These are phyloP conservation scores for Solanum sitiens DNA, from an alignment of 257 asterid genomes.

Conservation along the genomic window DNA sequence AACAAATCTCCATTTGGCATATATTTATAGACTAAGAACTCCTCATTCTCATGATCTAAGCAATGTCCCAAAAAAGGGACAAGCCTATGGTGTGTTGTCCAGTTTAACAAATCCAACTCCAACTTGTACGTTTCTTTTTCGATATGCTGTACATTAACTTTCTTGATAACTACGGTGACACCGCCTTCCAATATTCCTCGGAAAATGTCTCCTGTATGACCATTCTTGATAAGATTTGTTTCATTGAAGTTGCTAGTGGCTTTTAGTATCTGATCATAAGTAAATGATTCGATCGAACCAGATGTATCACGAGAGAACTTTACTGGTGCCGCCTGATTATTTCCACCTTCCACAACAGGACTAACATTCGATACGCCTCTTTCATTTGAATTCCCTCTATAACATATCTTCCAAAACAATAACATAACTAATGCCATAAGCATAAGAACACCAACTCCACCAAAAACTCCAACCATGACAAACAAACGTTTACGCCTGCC, in stretches of 20 bases:
- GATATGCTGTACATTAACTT: slow-evolving; percentile 22
- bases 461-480: slow-evolving; percentile 45
- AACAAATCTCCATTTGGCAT: slow-evolving; percentile 62
- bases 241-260: slow-evolving; percentile 45
- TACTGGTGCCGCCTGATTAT: slow-evolving; percentile 5
- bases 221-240: slow-evolving; percentile 42
- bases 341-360: slow-evolving; percentile 1
- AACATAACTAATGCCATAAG: slow-evolving; percentile 14
- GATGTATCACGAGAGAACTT: slow-evolving; percentile 10
- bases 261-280: slow-evolving; percentile 35
- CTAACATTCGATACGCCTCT: slow-evolving; percentile 2
- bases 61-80: slow-evolving; percentile 62
- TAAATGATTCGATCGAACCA: slow-evolving; percentile 35
- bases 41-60: slow-evolving; percentile 48
- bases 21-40: slow-evolving; percentile 44
- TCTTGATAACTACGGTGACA: slow-evolving; percentile 41
- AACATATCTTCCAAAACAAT: slow-evolving; percentile 15
- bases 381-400: not conserved
- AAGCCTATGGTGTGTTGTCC: slow-evolving; percentile 35
- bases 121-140: slow-evolving; percentile 23
- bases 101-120: slow-evolving; percentile 44
- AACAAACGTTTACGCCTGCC: slow-evolving; percentile 8
- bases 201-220: slow-evolving; percentile 62
- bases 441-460: slow-evolving; percentile 43
- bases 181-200: slow-evolving; percentile 43